These are phyloP conservation scores for Irpex rosettiformis DNA, from an alignment of 1,284 basidiomycete species.

Conservation along the genomic window DNA sequence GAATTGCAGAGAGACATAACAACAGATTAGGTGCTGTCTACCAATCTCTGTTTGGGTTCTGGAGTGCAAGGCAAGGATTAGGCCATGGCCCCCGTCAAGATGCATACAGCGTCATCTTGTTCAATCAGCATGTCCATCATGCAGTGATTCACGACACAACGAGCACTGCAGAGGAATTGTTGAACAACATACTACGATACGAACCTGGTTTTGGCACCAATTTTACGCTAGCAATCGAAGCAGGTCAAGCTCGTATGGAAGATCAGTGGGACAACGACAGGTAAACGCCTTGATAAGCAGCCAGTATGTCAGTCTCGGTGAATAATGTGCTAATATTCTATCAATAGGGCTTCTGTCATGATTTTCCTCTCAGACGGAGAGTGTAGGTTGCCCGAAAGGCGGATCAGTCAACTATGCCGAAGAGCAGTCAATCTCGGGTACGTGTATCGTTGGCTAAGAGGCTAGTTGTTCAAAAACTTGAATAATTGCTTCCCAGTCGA, in stretches of 20 bases:
- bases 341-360: constrained; percentile 48
- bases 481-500: constrained; percentile 35
- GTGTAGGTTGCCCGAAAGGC: constrained; percentile 37
- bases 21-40: constrained; percentile 58
- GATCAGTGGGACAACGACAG: constrained; percentile 53
- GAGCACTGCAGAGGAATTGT: constrained; percentile 44
- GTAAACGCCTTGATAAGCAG: too few relatives aligned
- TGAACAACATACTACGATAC: constrained; percentile 37
- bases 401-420: constrained; percentile 44
- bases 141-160: constrained; percentile 23
- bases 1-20: constrained; percentile 35
- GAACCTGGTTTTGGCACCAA: constrained; percentile 42
- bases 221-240: constrained; percentile 40
- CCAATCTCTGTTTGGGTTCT: constrained; percentile 51
- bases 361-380: constrained; percentile 64
- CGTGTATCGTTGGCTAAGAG: too few relatives aligned
- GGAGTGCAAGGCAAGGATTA: constrained; percentile 47
- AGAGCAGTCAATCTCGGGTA: constrained; percentile 24
- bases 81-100: constrained; percentile 39
- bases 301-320: background rate
- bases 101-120: constrained; percentile 56
- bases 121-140: constrained; percentile 28
- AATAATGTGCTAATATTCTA: background rate
- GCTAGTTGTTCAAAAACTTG: constrained; percentile 42
- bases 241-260: constrained; percentile 40